These are phyloP conservation scores for Diaporthe helianthi DNA, from an alignment of 2,329 filamentous ascomycete genomes.

Conservation along the genomic window DNA sequence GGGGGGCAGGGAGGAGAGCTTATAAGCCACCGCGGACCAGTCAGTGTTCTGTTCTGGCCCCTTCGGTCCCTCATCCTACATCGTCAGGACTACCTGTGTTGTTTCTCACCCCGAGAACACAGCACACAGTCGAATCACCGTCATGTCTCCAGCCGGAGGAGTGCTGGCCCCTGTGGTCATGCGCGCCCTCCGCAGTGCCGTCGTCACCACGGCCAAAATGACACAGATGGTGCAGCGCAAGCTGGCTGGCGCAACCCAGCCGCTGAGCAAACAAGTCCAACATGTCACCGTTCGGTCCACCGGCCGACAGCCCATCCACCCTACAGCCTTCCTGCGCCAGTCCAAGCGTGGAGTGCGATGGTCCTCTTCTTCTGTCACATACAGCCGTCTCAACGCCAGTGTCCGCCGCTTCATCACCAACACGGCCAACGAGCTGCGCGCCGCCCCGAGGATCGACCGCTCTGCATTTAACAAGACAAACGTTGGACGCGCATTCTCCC, in stretches of 20 bases:
- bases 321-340: conserved; percentile 56
- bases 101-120: conserved; percentile 30
- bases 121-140: conserved; percentile 40
- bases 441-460: conserved; percentile 52
- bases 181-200: conserved; percentile 60
- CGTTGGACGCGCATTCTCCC: conserved; percentile 59
- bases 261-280: conserved; percentile 55
- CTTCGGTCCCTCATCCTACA: neutral
- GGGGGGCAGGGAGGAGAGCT: conserved; percentile 17
- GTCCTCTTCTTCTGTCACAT: conserved; percentile 55
- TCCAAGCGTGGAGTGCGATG: conserved; percentile 56
- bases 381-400: conserved; percentile 51
- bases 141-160: conserved; percentile 63
- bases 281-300: conserved; percentile 52
- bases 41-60: conserved; percentile 1
- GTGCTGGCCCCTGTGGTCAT: conserved; percentile 64
- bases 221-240: conserved; percentile 59
- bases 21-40: conserved; percentile 20
- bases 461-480: conserved; percentile 57
- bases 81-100: conserved; percentile 9
- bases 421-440: conserved; percentile 43
- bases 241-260: conserved; percentile 52
- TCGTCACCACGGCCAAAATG: conserved; percentile 51
- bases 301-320: conserved; percentile 60
- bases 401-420: conserved; percentile 61